Evolutionary conservation across 495 filamentous ascomycete species (phyloP), one percentile per base, ranked within the genome.

Genomic region (Neurospora discreta): DNA sequence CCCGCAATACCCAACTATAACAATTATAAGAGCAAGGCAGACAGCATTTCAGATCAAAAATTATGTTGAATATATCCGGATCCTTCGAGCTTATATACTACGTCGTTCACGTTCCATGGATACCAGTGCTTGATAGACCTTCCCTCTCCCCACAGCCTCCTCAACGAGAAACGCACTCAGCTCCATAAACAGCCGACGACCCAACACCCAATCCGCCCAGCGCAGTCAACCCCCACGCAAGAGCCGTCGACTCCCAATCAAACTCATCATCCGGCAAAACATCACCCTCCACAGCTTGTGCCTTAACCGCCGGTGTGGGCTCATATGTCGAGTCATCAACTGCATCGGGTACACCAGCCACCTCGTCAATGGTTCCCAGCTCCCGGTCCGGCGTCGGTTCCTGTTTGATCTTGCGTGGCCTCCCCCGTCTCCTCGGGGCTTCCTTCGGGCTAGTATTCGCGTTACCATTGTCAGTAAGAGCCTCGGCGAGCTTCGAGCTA

Each of bases 221-320:
- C 23, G 77, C 76, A 4, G 80, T 81, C 70, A 84, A 69, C 3
- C 80, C 81, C 84, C 84, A 85, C 6, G 82, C 80, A 6, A 86
- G 75, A 39, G 84, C 78, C 4, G 78, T 80, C 18, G 78, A 77
- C 69, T 86, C 84, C 82, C 83, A 84, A 52, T 86, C 84, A 36
- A 81, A 76, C 11, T 80, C 81, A 11, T 77, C 74, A 5, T 75
- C 75, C 16, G 78, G 78, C 3, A 81, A 18, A 11, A 76, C 69
- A 71, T 83, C 82, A 0, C 78, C 78, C 70, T 81, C 76, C 1
- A 74, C 71, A 3, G 73, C 26, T 1, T 73, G 76, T 2, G 68
- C 73, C 36, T 69, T 44, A 23, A 75, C 78, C 15, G 73, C 76
- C 18, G 74, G 73, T 1, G 72, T 74, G 10, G 82, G 80, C 41